Conservation (phyloP, 805 yeast species). For the Cyberlindnera sargentensis region DNA sequence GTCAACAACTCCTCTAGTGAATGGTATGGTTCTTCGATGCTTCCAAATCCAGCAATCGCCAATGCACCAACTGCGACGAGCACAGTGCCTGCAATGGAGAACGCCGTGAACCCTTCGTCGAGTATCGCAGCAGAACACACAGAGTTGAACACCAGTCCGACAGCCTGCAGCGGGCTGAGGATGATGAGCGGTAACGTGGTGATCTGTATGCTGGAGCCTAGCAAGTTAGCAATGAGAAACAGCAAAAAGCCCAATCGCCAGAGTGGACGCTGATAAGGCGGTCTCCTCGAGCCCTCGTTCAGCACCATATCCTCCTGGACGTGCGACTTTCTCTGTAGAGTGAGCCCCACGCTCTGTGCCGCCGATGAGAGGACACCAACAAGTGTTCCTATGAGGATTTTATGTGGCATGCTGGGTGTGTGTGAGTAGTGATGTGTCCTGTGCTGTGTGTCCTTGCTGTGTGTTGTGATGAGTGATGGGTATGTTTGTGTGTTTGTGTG, state of each 20-base stretch:
- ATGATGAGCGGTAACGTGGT: conserved; percentile 77
- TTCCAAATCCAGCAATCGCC: conserved; percentile 68
- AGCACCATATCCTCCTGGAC: conserved; percentile 34
- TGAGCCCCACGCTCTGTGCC: conserved; percentile 73
- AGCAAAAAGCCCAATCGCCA: conserved; percentile 73
- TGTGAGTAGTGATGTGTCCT: no score
- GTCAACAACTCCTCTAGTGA: conserved; percentile 39
- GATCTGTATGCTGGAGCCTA: conserved; percentile 80
- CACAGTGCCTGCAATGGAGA: conserved; percentile 56
- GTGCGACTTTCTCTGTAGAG: conserved; percentile 76
- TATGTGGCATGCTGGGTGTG: not conserved
- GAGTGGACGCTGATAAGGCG: conserved; percentile 40
- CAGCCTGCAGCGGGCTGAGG: conserved; percentile 76
- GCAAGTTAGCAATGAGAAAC: conserved; percentile 64
- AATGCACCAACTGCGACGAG: conserved; percentile 70
- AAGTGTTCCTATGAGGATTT: conserved; percentile 49
- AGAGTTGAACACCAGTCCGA: conserved; percentile 83
- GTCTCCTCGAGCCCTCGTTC: conserved; percentile 11
- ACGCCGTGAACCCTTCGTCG: conserved; percentile 56
- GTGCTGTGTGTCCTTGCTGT: no score
- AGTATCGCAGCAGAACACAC: conserved; percentile 61
- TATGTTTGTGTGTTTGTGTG: no score
- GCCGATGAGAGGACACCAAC: conserved; percentile 75
- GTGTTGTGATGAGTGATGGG: no score
- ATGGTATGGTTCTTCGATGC: conserved; percentile 46